Conservation (phyloP, 768 basidiomycete species). For the Lactifluus subvellereus region DNA sequence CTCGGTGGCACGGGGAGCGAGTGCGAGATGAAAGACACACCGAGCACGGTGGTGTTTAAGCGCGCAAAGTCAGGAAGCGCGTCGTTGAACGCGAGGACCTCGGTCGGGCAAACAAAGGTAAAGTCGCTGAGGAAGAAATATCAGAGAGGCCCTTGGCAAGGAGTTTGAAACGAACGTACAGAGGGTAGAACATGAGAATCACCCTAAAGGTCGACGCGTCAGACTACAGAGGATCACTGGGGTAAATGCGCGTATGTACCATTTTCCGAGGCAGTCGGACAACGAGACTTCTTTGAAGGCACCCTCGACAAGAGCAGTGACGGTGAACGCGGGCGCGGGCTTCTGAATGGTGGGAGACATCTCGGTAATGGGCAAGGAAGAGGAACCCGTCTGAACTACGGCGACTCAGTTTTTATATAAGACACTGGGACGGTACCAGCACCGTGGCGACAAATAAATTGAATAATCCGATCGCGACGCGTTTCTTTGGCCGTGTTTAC, state of each 20-base stretch:
- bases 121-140: constrained; percentile 52
- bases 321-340: constrained; percentile 77
- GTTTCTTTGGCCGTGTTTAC: constrained; percentile 13
- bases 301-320: constrained; percentile 69
- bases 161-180: constrained; percentile 47
- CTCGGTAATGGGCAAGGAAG: constrained; percentile 33
- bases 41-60: constrained; percentile 71
- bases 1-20: background rate
- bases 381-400: background rate
- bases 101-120: constrained; percentile 91
- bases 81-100: constrained; percentile 93
- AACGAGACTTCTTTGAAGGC: constrained; percentile 75
- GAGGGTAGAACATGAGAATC: constrained; percentile 90
- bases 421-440: background rate
- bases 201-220: constrained; percentile 48
- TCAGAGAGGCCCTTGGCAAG: background rate
- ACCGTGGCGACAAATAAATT: background rate
- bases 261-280: constrained; percentile 71
- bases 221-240: background rate
- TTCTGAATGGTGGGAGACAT: constrained; percentile 52
- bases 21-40: constrained; percentile 35
- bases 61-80: constrained; percentile 69
- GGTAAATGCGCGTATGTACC: constrained; percentile 41
- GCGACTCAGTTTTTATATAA: background rate
- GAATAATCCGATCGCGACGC: constrained; percentile 2